These are phyloP conservation scores for Pseudogymnoascus verrucosus DNA, from an alignment of 2,329 filamentous ascomycete genomes.

Conservation along the genomic window DNA sequence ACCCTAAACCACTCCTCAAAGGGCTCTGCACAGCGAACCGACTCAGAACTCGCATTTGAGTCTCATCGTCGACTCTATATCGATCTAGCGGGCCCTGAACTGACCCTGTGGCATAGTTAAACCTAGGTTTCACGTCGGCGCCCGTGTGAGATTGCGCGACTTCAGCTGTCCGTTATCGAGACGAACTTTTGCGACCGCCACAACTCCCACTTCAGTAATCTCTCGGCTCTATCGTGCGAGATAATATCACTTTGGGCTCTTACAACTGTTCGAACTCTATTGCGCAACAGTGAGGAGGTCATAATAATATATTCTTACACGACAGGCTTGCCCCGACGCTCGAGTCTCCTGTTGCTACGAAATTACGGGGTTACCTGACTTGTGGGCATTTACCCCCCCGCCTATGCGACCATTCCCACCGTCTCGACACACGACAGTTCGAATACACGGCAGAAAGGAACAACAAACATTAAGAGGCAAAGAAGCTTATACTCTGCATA, in stretches of 20 bases:
- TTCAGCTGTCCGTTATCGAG: background rate
- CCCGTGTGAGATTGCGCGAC: background rate
- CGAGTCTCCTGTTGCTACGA: background rate
- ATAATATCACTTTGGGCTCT: background rate
- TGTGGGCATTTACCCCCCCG: background rate
- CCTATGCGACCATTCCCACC: background rate
- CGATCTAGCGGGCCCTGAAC: background rate
- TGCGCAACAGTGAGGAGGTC: background rate
- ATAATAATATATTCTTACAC: background rate
- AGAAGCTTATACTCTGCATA: background rate
- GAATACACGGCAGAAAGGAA: background rate
- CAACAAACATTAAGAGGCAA: background rate
- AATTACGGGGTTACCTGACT: background rate
- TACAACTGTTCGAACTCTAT: background rate
- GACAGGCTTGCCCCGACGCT: background rate
- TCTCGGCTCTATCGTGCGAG: background rate
- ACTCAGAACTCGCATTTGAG: background rate
- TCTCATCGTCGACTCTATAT: background rate
- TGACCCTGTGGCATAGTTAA: background rate
- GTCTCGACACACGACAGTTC: background rate
- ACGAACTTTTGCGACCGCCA: background rate
- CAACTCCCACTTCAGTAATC: conserved; percentile 1
- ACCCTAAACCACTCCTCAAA: background rate
- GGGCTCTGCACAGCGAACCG: background rate
- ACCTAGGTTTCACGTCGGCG: background rate